Evolutionary conservation across 2,329 filamentous ascomycete species (phyloP), one percentile per base, ranked within the genome.

Genomic region (Arachnopeziza araneosa): DNA sequence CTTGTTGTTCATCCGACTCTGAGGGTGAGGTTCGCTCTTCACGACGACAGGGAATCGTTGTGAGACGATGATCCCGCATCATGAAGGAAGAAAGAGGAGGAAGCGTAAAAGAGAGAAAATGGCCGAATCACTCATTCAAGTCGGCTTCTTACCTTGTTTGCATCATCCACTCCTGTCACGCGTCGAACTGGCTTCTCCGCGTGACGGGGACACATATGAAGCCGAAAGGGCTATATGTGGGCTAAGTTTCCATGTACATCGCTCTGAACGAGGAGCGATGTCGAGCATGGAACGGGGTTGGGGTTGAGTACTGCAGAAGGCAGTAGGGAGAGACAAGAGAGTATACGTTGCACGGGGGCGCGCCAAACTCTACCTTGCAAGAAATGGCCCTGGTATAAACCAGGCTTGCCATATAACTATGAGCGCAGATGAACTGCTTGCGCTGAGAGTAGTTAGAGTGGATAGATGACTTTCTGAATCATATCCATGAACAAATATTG

Each of bases 31-130:
- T 14, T 14, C 86, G 70, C 84, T 87, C 76, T 75, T 79, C 82
- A 65, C 83, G 85, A 76, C 83, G 85, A 75, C 79, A 88, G 74
- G 85, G 84, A 72, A 82, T 87, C 68, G 78, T 88, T 68, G 80
- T 87, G 67, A 60, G 70, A 61, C 63, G 70, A 69, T 73, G 66
- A 69, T 57, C 50, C 23, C 36, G 61, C 54, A 63, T 44, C 36
- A 44, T 55, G 55, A 57, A 53, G 62, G 24, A 48, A 24, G 30
- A 24, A 50, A 26, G 44, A 44, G 54, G 52, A 60, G 58, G 53
- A 58, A 58, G 62, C 57, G 49, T 63, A 60, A 63, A 58, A 65
- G 57, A 58, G n/a, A n/a, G n/a, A 50, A 24, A n/a, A 54, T 14
- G 4, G 62, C 65, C 64, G 58, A 30, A 62, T 59, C 68, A 68